These are phyloP conservation scores for Cytospora paraplurivora DNA, from an alignment of 2,329 filamentous ascomycete species.

Conservation along the genomic window DNA sequence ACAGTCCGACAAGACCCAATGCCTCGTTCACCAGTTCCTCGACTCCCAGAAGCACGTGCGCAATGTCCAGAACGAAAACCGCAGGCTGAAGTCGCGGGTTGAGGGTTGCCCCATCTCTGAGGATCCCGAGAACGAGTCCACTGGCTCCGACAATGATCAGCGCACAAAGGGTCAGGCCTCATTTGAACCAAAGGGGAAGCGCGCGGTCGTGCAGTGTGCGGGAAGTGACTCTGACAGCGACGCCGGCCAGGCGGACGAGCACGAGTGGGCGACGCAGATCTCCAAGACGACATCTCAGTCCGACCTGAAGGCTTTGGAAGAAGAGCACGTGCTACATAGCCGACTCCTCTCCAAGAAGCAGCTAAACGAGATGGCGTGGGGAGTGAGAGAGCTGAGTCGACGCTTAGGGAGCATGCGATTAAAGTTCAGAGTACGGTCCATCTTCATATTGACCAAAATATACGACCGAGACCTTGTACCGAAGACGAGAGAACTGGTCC, in stretches of 20 bases:
- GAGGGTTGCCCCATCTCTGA: conserved; percentile 31
- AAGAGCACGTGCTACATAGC: conserved; percentile 48
- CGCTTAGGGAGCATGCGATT: conserved; percentile 81
- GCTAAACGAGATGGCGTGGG: conserved; percentile 95
- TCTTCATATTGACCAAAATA: conserved; percentile 91
- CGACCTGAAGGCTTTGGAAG: conserved; percentile 31
- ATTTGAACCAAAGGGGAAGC: conserved; percentile 42
- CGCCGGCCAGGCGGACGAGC: conserved; percentile 59
- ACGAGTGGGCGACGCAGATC: conserved; percentile 55
- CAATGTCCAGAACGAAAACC: conserved; percentile 29
- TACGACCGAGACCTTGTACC: conserved; percentile 79
- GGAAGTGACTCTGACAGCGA: conserved; percentile 41
- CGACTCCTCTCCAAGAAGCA: conserved; percentile 94
- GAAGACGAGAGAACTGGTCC: conserved; percentile 74
- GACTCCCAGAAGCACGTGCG: conserved; percentile 53
- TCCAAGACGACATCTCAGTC: conserved; percentile 43
- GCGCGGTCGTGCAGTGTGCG: conserved; percentile 37
- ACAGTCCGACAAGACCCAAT: conserved; percentile 52
- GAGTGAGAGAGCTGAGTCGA: conserved; percentile 86
- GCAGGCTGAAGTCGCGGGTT: conserved; percentile 21
- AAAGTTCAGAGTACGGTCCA: conserved; percentile 75
- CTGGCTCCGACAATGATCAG: conserved; percentile 30
- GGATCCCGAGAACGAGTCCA: conserved; percentile 32
- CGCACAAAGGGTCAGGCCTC: conserved; percentile 18
- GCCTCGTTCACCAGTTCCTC: conserved; percentile 66